phyloP scores from a whole-genome alignment of 2,329 filamentous ascomycete species.

The Diatrype stigma region DNA sequence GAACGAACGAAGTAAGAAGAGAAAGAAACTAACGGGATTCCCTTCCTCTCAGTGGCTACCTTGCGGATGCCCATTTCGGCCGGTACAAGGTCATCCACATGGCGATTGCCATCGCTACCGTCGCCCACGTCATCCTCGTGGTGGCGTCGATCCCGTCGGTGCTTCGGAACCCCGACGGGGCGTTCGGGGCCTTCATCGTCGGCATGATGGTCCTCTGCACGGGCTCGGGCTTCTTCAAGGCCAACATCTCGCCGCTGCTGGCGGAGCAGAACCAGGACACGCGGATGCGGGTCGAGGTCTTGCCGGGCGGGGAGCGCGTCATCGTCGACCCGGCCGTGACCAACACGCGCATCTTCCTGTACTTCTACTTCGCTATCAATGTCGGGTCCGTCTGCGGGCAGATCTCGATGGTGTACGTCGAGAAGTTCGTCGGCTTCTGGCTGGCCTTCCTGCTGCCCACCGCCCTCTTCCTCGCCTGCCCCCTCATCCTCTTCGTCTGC shows the following conservation, averaged over 20 bases:
- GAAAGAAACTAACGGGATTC: neutral
- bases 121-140: slow-evolving; percentile 64
- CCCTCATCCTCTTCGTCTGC: slow-evolving; percentile 56
- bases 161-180: slow-evolving; percentile 51
- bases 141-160: slow-evolving; percentile 60
- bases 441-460: slow-evolving; percentile 66
- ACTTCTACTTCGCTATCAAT: slow-evolving; percentile 59
- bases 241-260: slow-evolving; percentile 69
- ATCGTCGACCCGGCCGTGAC: slow-evolving; percentile 68
- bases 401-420: slow-evolving; percentile 66
- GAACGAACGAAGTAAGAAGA: neutral
- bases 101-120: slow-evolving; percentile 60
- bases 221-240: slow-evolving; percentile 77
- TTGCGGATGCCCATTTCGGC: slow-evolving; percentile 68
- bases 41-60: slow-evolving; percentile 36
- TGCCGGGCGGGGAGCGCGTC: slow-evolving; percentile 58
- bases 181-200: slow-evolving; percentile 65
- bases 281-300: slow-evolving; percentile 53
- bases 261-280: slow-evolving; percentile 65
- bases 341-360: slow-evolving; percentile 64
- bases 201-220: slow-evolving; percentile 53
- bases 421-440: slow-evolving; percentile 74
- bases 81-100: slow-evolving; percentile 70
- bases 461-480: slow-evolving; percentile 57
- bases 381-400: slow-evolving; percentile 58